These are phyloP conservation scores for Eremothecium gossypii DNA, from an alignment of 1,139 yeast genomes.

Conservation along the genomic window DNA sequence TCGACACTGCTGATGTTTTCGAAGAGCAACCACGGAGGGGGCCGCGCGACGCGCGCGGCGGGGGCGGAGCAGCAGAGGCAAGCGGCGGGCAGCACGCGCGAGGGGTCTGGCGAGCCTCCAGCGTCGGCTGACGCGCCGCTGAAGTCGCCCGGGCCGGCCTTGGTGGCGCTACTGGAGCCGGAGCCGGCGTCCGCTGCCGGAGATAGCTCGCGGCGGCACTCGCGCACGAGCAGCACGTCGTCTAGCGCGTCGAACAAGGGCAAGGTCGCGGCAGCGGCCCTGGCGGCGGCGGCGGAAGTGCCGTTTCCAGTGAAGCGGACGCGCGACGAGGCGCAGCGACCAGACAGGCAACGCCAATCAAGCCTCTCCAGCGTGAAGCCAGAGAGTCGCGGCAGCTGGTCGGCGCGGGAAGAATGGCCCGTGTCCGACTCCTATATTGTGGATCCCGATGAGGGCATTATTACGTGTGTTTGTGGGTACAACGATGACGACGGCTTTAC, in stretches of 20 bases:
- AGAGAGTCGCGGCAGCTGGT: not conserved
- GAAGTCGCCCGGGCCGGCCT: constrained; percentile 24
- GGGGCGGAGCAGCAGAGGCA: not conserved
- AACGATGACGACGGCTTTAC: constrained; percentile 94
- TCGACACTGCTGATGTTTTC: constrained; percentile 60
- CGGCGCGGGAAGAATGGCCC: constrained; percentile 14
- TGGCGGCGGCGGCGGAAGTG: constrained; percentile 26
- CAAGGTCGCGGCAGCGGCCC: constrained; percentile 29
- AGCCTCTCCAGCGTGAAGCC: too few relatives aligned
- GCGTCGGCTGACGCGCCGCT: constrained; percentile 11
- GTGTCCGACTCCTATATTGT: constrained; percentile 44
- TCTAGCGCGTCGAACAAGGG: constrained; percentile 14
- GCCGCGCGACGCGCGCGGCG: not conserved
- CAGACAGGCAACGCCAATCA: not conserved
- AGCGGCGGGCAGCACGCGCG: not conserved
- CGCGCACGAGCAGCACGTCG: constrained; percentile 2
- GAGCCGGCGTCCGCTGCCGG: constrained; percentile 1
- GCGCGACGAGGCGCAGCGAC: not conserved
- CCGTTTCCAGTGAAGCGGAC: constrained; percentile 25
- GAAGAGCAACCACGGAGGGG: constrained; percentile 28
- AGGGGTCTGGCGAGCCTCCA: not conserved
- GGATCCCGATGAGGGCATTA: constrained; percentile 72
- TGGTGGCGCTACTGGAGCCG: constrained; percentile 15
- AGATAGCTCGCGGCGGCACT: not conserved
- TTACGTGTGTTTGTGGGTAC: constrained; percentile 82